A percentile compares a stretch with the other conserved stretches of the same genome.
Evolutionary conservation across 2,329 filamentous ascomycete genomes (phyloP).

Genomic region (Cladophialophora chaetospira): DNA sequence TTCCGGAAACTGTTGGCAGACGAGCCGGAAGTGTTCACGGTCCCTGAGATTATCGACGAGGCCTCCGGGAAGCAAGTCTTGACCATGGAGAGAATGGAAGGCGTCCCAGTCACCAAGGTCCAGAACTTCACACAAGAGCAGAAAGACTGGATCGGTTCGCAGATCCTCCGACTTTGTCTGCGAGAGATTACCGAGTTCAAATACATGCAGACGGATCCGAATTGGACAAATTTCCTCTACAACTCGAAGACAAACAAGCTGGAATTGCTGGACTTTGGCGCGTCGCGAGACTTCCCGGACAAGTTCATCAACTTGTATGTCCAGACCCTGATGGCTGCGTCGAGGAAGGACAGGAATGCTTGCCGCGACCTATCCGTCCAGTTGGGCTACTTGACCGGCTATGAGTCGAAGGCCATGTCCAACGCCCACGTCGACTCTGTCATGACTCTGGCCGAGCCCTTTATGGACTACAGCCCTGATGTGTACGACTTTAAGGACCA

Average conservation of each 20-base stretch:
- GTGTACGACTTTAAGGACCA: constrained; percentile 92
- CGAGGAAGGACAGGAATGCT: constrained; percentile 64
- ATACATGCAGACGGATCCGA: constrained; percentile 99
- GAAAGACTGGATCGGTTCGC: constrained; percentile 92
- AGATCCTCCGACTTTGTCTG: constrained; percentile 87
- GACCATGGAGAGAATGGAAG: constrained; percentile 90
- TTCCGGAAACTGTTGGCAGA: constrained; percentile 78
- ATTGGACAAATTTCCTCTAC: constrained; percentile 99
- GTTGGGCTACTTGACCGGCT: constrained; percentile 89
- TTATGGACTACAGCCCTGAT: constrained; percentile 72
- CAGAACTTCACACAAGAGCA: constrained; percentile 75
- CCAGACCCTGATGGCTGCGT: constrained; percentile 75
- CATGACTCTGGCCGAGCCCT: constrained; percentile 88
- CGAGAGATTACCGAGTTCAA: constrained; percentile 91
- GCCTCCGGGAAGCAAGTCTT: constrained; percentile 84
- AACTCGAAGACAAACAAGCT: constrained; percentile 71
- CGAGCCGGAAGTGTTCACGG: constrained; percentile 72
- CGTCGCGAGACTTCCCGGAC: constrained; percentile 79
- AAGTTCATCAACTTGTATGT: constrained; percentile 81
- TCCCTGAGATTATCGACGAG: constrained; percentile 75
- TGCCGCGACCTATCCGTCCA: constrained; percentile 70
- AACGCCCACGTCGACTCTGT: constrained; percentile 88
- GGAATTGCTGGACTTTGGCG: constrained; percentile 93
- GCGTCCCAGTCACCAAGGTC: constrained; percentile 80
- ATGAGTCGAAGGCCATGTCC: constrained; percentile 82